Conservation (phyloP, 2,329 filamentous ascomycete genomes). For the Dothideomycetes sp. region DNA sequence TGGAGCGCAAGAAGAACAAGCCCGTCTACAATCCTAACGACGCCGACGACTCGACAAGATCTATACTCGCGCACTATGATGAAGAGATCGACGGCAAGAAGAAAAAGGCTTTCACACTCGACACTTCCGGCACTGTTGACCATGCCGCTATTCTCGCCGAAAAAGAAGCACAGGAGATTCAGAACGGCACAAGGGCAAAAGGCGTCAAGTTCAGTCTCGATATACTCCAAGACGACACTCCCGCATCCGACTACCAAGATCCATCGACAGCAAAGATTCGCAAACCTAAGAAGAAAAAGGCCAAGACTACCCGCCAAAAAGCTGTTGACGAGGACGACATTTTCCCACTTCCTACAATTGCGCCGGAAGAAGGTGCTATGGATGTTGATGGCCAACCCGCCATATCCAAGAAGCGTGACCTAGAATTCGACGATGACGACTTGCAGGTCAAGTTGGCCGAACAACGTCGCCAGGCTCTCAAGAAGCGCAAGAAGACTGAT, state of each 20-base stretch:
- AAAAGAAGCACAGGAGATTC: conserved; percentile 32
- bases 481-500: conserved; percentile 79
- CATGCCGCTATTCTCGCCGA: conserved; percentile 52
- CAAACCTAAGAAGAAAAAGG: conserved; percentile 79
- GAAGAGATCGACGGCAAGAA: conserved; percentile 92
- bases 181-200: conserved; percentile 50
- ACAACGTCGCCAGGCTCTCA: conserved; percentile 75
- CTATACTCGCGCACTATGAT: conserved; percentile 83
- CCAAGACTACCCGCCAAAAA: conserved; percentile 64
- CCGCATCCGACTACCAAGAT: conserved; percentile 80
- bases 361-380: conserved; percentile 50
- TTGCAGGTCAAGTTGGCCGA: conserved; percentile 75
- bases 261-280: conserved; percentile 81
- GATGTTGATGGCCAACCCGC: conserved; percentile 54
- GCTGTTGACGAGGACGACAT: conserved; percentile 52
- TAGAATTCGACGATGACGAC: conserved; percentile 73
- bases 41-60: conserved; percentile 52
- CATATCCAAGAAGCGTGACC: conserved; percentile 20
- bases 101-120: conserved; percentile 69
- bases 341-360: conserved; percentile 30
- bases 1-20: conserved; percentile 84
- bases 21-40: conserved; percentile 80
- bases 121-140: conserved; percentile 62
- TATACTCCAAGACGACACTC: conserved; percentile 53
- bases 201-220: conserved; percentile 69